Conservation (phyloP, 441 rosid species). For the Pelargonium citronellum region DNA sequence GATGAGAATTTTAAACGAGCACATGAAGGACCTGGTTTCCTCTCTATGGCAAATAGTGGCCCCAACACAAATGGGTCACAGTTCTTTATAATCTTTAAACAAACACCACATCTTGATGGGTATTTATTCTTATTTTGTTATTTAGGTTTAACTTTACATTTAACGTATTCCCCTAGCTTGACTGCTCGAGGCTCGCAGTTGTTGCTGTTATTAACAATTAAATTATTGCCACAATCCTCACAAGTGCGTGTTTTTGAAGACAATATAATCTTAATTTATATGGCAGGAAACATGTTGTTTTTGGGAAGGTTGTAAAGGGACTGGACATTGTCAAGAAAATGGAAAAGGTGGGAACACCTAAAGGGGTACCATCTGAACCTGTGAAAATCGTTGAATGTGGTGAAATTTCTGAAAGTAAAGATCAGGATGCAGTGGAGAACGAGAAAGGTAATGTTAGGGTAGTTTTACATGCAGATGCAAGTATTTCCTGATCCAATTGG, state of each 20-base stretch:
- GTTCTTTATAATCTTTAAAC: slow-evolving; percentile 77
- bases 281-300: slow-evolving; percentile 92
- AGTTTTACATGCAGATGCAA: not conserved
- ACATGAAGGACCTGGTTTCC: slow-evolving; percentile 80
- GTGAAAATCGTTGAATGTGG: slow-evolving; percentile 79
- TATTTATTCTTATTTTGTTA: slow-evolving; percentile 21
- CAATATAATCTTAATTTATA: slow-evolving; percentile 11
- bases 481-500: slow-evolving; percentile 15
- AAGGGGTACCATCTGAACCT: slow-evolving; percentile 51
- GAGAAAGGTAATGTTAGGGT: slow-evolving; percentile 44
- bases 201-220: slow-evolving; percentile 3
- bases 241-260: not conserved
- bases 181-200: not conserved
- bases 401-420: slow-evolving; percentile 46
- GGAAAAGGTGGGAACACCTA: slow-evolving; percentile 62
- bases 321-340: slow-evolving; percentile 71
- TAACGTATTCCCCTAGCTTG: too few species aligned
- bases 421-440: slow-evolving; percentile 41
- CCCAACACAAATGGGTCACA: slow-evolving; percentile 93
- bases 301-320: slow-evolving; percentile 84
- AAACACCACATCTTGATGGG: slow-evolving; percentile 90
- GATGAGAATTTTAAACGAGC: slow-evolving; percentile 81
- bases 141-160: too few species aligned
- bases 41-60: slow-evolving; percentile 95
- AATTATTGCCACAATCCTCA: not conserved